Conservation (phyloP, 495 filamentous ascomycete species). For the Lasiosphaeriaceae sp. region DNA sequence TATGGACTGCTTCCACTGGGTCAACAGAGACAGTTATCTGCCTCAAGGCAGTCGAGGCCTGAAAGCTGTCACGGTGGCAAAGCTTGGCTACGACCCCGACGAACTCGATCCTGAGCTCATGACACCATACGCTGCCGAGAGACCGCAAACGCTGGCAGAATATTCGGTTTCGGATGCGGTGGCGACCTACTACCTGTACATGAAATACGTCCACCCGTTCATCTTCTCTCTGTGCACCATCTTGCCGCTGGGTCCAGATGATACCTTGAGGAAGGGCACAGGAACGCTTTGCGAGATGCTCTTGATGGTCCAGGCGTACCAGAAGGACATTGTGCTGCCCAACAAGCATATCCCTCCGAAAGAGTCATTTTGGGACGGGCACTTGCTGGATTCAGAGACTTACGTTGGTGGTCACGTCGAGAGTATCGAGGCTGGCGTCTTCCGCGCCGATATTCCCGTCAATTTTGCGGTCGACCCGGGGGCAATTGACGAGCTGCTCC, state of each 20-base stretch:
- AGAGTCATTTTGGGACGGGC: slow-evolving; percentile 94
- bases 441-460: slow-evolving; percentile 89
- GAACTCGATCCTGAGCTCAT: slow-evolving; percentile 97
- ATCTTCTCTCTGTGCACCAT: slow-evolving; percentile 98
- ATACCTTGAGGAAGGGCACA: slow-evolving; percentile 90
- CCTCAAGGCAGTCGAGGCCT: slow-evolving; percentile 95
- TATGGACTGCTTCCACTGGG: slow-evolving; percentile 99
- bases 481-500: slow-evolving; percentile 83
- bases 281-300: slow-evolving; percentile 98
- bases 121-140: slow-evolving; percentile 89
- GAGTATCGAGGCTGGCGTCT: slow-evolving; percentile 98
- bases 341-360: slow-evolving; percentile 93
- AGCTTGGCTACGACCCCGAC: slow-evolving; percentile 97
- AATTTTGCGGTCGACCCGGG: slow-evolving; percentile 83
- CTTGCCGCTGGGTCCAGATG: slow-evolving; percentile 87
- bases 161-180: slow-evolving; percentile 99
- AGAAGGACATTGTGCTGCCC: slow-evolving; percentile 85
- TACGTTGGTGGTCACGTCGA: slow-evolving; percentile 99
- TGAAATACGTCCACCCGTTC: slow-evolving; percentile 99
- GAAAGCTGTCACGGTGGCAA: slow-evolving; percentile 96
- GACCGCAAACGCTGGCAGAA: slow-evolving; percentile 89
- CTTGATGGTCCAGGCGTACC: slow-evolving; percentile 96
- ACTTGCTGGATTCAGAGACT: slow-evolving; percentile 92
- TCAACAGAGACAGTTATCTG: slow-evolving; percentile 96
- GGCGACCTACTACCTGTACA: slow-evolving; percentile 98